Evolutionary conservation across 2,329 filamentous ascomycete species (phyloP).

Genomic region (Thelonectria rubi): DNA sequence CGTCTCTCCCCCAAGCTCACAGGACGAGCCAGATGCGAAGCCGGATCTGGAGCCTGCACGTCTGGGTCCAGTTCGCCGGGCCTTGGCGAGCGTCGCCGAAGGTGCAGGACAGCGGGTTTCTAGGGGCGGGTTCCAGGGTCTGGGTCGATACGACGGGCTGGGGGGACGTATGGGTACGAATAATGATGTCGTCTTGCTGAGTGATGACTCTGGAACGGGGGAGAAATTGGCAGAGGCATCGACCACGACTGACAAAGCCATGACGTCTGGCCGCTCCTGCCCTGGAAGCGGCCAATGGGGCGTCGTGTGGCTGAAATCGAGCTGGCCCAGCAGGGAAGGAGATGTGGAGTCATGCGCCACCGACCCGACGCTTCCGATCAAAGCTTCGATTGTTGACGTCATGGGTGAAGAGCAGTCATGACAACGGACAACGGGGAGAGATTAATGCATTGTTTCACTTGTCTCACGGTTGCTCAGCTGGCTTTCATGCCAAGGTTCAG

Average conservation of each 20-base stretch:
- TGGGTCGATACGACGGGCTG: not conserved
- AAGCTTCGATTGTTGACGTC: conserved; percentile 35
- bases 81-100: conserved; percentile 13
- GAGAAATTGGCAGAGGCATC: conserved; percentile 21
- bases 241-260: conserved; percentile 24
- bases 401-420: conserved; percentile 16
- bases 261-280: not conserved
- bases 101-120: not conserved
- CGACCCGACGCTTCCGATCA: conserved; percentile 30
- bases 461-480: not conserved
- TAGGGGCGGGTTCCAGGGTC: not conserved
- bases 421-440: not conserved
- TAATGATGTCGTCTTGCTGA: not conserved
- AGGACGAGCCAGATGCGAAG: not conserved
- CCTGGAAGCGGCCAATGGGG: conserved; percentile 9
- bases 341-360: conserved; percentile 19
- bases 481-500: not conserved
- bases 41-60: not conserved
- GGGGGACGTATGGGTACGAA: not conserved
- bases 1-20: not conserved
- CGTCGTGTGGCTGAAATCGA: conserved; percentile 19
- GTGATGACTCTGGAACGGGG: conserved; percentile 20
- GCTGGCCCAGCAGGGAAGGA: not conserved
- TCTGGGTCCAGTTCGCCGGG: conserved; percentile 1
- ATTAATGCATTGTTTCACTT: not conserved